Conservation (phyloP, 2,329 filamentous ascomycete genomes). For the Zarea fungicola region DNA sequence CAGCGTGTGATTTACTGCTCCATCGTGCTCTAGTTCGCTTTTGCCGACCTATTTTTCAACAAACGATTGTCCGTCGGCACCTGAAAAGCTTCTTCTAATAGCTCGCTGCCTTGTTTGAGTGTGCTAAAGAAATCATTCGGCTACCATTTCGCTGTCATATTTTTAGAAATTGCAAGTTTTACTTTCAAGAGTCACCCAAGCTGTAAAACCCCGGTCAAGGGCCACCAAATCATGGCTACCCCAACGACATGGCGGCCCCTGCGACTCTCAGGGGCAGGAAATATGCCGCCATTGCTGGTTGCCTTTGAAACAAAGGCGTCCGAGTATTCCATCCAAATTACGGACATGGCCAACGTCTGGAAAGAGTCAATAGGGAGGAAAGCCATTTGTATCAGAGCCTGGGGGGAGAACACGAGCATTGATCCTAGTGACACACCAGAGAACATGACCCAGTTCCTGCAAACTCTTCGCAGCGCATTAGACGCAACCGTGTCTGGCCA, state of each 20-base stretch:
- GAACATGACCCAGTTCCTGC: slow-evolving; percentile 63
- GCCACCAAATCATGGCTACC: slow-evolving; percentile 24
- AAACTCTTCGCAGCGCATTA: slow-evolving; percentile 52
- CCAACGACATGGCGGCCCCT: slow-evolving; percentile 43
- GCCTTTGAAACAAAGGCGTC: slow-evolving; percentile 50
- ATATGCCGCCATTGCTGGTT: slow-evolving; percentile 57
- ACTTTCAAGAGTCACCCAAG: too few relatives aligned
- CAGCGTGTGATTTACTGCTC: too few relatives aligned
- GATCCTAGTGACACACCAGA: slow-evolving; percentile 64
- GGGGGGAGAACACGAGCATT: slow-evolving; percentile 61
- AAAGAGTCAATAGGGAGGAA: slow-evolving; percentile 56
- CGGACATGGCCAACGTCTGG: slow-evolving; percentile 72
- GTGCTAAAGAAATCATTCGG: too few relatives aligned
- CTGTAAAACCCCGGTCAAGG: too few relatives aligned
- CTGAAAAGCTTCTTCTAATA: too few relatives aligned
- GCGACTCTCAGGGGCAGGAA: slow-evolving; percentile 34
- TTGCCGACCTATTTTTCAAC: too few relatives aligned
- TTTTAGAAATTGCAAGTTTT: too few relatives aligned
- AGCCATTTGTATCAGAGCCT: slow-evolving; percentile 58
- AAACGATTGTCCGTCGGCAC: too few relatives aligned
- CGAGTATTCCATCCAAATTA: slow-evolving; percentile 62
- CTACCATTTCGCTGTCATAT: too few relatives aligned
- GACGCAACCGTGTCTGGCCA: slow-evolving; percentile 41
- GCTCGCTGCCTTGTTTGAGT: too few relatives aligned
- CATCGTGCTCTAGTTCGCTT: too few relatives aligned